Base-by-base conservation (phyloP, 1,284 basidiomycete species). In the Apiotrichum sp. region DNA sequence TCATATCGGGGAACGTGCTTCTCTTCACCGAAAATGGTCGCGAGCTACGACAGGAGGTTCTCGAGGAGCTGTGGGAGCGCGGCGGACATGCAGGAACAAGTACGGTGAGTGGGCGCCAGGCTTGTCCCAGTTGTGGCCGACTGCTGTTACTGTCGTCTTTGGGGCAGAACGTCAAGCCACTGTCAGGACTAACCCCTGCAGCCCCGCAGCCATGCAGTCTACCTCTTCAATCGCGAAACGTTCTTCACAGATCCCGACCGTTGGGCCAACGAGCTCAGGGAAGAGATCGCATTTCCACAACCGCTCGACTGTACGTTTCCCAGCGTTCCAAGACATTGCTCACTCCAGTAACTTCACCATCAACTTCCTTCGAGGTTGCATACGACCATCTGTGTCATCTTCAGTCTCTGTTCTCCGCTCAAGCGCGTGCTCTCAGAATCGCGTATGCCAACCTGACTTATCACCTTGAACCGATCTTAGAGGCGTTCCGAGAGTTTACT, bases 21-120 rank as follows among this genome's bases (percentile, higher is more conserved):
- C 60, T 75, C n/a, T 75, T 75, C 57, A 59, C 71, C 35, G 68
- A 70, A 29, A 70, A 75, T 57, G 73, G 70, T 7, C 47, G 70
- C 48, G 70, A 75, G 55, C 52, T 75, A 14, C 62, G 59, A 51
- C 57, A 62, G 5, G 63, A 70, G 33, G 61, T 71, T n/a, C 54
- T 75, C 35, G 58, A 68, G 45, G 66, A 70, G 50, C 53, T 64
- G 6, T 69, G 67, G 68, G 70, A 67, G 49, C 58, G 68, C 45
- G 70, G 71, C 42, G 71, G 69, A 6, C 61, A 65, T 50, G 70
- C 66, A 22, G 57, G 42, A 1, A 55, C 57, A n/a, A 65, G 63
- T 10, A 44, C 53, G 34, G 68, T 66, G 47, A 53, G 64, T 62
- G n/a, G n/a, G n/a, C n/a, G n/a, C n/a, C n/a, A n/a, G n/a, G n/a